phyloP scores from a whole-genome alignment of 305 asterid genomes.

The Solanum hybrid region DNA sequence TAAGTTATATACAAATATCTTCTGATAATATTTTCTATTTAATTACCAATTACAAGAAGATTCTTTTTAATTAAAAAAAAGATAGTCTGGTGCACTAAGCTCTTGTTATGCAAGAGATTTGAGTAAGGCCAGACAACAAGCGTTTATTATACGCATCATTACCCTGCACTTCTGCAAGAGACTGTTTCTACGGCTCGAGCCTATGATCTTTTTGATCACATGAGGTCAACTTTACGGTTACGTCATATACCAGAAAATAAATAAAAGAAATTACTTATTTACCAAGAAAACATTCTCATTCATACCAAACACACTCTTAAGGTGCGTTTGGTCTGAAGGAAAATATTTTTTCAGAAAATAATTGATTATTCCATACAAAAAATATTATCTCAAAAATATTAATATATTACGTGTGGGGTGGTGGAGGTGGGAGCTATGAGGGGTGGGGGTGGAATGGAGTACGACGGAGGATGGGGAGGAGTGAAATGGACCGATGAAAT shows the following conservation, averaged over 20 bases:
- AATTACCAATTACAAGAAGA: not conserved
- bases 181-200: not conserved
- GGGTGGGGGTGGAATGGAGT: not conserved
- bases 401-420: not conserved
- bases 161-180: no score
- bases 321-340: not conserved
- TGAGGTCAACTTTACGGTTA: not conserved
- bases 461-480: not conserved
- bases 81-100: not conserved
- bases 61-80: no score
- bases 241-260: not conserved
- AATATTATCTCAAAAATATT: not conserved
- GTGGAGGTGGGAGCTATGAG: not conserved
- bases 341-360: no score
- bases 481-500: not conserved
- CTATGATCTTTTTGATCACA: not conserved
- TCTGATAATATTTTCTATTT: not conserved
- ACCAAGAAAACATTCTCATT: not conserved
- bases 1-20: not conserved
- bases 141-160: fast-evolving
- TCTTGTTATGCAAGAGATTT: not conserved
- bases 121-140: not conserved
- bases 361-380: not conserved
- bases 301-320: not conserved
- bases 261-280: not conserved